Conservation (phyloP, 2,329 filamentous ascomycete species). For the Cercospora beticola region DNA sequence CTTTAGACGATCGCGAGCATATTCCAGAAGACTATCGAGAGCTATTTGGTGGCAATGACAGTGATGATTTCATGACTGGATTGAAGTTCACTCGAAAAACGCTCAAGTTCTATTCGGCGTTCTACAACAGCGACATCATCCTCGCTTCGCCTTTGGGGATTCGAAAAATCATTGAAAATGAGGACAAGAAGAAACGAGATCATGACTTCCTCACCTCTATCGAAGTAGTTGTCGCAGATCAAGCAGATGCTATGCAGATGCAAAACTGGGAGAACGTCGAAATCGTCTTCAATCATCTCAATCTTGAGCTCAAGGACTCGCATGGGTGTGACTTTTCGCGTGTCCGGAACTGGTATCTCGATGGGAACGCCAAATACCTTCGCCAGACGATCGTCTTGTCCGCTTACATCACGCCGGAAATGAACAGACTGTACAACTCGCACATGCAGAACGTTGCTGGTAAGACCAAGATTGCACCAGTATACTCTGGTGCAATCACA, state of each 20-base stretch:
- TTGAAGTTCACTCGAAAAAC: slow-evolving; percentile 96
- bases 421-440: slow-evolving; percentile 73
- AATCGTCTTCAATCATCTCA: slow-evolving; percentile 87
- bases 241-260: slow-evolving; percentile 91
- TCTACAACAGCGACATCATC: slow-evolving; percentile 95
- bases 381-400: slow-evolving; percentile 83
- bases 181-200: slow-evolving; percentile 69
- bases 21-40: slow-evolving; percentile 85
- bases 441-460: slow-evolving; percentile 80
- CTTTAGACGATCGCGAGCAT: slow-evolving; percentile 62
- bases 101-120: slow-evolving; percentile 89
- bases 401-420: slow-evolving; percentile 82
- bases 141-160: slow-evolving; percentile 87
- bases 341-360: slow-evolving; percentile 89
- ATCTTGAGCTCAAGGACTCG: slow-evolving; percentile 74
- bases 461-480: slow-evolving; percentile 67
- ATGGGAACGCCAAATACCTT: slow-evolving; percentile 74
- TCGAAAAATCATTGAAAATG: slow-evolving; percentile 82
- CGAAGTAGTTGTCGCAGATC: slow-evolving; percentile 85
- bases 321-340: slow-evolving; percentile 93
- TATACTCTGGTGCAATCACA: slow-evolving; percentile 66
- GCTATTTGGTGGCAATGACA: slow-evolving; percentile 90
- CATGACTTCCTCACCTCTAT: slow-evolving; percentile 92
- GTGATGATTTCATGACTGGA: slow-evolving; percentile 95
- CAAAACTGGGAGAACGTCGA: slow-evolving; percentile 98